Evolutionary conservation across 352 stramenopile species (phyloP).

Genomic region (Phytophthora constricta): DNA sequence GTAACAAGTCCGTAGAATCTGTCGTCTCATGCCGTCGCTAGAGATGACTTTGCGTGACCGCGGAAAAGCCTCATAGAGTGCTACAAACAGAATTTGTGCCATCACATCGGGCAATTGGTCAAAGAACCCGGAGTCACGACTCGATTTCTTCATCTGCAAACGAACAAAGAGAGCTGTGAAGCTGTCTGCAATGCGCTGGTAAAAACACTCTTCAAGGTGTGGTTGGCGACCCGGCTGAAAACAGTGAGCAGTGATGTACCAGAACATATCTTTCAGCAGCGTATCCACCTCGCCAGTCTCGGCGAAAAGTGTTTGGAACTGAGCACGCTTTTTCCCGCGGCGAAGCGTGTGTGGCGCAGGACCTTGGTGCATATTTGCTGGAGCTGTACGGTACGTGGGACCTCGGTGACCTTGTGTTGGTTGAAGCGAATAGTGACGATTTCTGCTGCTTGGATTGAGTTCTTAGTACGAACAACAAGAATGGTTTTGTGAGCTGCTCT

Average conservation of each 20-base stretch:
- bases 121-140: conserved; percentile 60
- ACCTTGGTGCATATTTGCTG: conserved; percentile 58
- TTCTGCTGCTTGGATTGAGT: conserved; percentile 70
- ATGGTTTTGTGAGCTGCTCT: conserved; percentile 76
- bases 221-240: conserved; percentile 61
- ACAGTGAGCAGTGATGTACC: conserved; percentile 64
- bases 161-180: conserved; percentile 73
- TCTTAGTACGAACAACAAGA: conserved; percentile 74
- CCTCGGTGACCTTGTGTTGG: conserved; percentile 50
- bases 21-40: conserved; percentile 32
- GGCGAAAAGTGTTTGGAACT: conserved; percentile 58
- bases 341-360: conserved; percentile 46
- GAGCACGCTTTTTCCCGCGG: conserved; percentile 35
- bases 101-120: conserved; percentile 63
- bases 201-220: conserved; percentile 51
- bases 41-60: conserved; percentile 62
- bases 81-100: conserved; percentile 67
- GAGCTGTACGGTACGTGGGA: conserved; percentile 61
- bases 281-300: conserved; percentile 51
- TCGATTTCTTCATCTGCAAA: conserved; percentile 58
- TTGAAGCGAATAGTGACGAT: conserved; percentile 70
- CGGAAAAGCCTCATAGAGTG: conserved; percentile 76
- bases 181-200: conserved; percentile 70
- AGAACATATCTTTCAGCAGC: conserved; percentile 80
- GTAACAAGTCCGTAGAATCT: conserved; percentile 62